Base-by-base conservation (phyloP, 495 filamentous ascomycete genomes). In the Aspergillus taichungensis region DNA sequence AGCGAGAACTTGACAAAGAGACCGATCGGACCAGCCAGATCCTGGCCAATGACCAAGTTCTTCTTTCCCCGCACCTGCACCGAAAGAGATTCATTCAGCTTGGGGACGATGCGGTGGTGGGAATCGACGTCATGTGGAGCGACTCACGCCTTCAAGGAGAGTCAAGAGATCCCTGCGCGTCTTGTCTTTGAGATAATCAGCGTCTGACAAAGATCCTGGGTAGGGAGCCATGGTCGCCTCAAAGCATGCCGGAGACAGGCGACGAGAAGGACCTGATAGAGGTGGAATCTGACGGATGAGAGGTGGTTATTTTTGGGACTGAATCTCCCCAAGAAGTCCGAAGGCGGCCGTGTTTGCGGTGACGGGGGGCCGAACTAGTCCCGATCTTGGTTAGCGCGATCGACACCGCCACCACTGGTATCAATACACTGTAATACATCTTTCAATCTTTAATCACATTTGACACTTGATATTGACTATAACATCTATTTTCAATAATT, bases 61-160 rank as follows among this genome's bases (percentile, higher is more conserved):
- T 99, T 99, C 80, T 96, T 97, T 46, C 94, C 94, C 60, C 88
- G 83, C 49, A 95, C 85, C 92, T 98, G 58, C 41, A 57, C 34
- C 27, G 40, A 38, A 30, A 39, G 47, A 57, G 62, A 55, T 52
- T 36, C 18, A 24, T 55, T 61, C 54, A 54, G 48, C 54, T 34
- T 46, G 45, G 40, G 37, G 8, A 36, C 37, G 30, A 42, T 11
- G 14, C 13, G 38, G 46, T 10, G 34, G 11, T 14, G 11, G 13
- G 14, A 33, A 12, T 24, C 18, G 27, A 13, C 8, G 33, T 12
- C 44, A 28, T 35, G 8, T 24, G 18, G 18, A 24, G 18, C 18
- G 18, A 87, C 88, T 83, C 83, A 95, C 89, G 63, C 84, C 84
- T 75, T 95, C 86, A 43, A 95, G 80, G 45, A 95, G 79, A 64